A percentile compares a stretch with the other conserved stretches of the same genome.
phyloP scores from a whole-genome alignment of 1,139 yeast species.

The Candida sp. region DNA sequence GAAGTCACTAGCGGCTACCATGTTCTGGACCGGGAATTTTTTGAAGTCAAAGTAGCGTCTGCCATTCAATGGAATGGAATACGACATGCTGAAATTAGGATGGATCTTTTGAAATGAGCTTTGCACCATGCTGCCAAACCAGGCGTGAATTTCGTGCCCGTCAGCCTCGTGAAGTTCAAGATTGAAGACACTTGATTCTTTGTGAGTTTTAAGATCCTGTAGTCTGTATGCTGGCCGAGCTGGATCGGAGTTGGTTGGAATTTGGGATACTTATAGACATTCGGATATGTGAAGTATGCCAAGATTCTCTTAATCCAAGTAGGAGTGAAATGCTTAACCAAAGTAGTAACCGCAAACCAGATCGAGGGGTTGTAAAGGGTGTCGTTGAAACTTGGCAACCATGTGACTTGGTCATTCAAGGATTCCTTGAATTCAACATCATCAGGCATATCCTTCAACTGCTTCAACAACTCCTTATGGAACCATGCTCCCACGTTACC shows the following conservation, averaged over 20 bases:
- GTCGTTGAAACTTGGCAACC: constrained; percentile 9
- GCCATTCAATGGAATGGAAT: constrained; percentile 26
- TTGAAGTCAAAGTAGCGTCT: constrained; percentile 24
- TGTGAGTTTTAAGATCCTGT: constrained; percentile 18
- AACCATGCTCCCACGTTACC: constrained; percentile 37
- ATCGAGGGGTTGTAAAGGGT: constrained; percentile 16
- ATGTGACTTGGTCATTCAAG: constrained; percentile 7
- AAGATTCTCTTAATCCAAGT: constrained; percentile 11
- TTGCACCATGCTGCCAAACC: constrained; percentile 20
- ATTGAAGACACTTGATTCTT: constrained; percentile 14
- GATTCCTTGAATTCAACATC: constrained; percentile 3
- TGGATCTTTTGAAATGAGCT: constrained; percentile 19
- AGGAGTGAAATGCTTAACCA: constrained; percentile 10
- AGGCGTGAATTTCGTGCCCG: constrained; percentile 28
- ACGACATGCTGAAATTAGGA: constrained; percentile 16
- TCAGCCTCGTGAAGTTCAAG: constrained; percentile 16
- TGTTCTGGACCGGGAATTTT: constrained; percentile 20
- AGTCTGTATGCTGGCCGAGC: constrained; percentile 14
- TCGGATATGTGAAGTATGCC: constrained; percentile 13
- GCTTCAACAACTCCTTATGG: constrained; percentile 29
- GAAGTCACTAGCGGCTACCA: constrained; percentile 17
- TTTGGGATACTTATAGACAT: constrained; percentile 18
- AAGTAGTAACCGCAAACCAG: constrained; percentile 8
- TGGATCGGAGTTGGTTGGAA: constrained; percentile 16
- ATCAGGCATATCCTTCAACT: constrained; percentile 8